Conservation (phyloP, 2,329 filamentous ascomycete genomes). For the Ampelomyces quisqualis region DNA sequence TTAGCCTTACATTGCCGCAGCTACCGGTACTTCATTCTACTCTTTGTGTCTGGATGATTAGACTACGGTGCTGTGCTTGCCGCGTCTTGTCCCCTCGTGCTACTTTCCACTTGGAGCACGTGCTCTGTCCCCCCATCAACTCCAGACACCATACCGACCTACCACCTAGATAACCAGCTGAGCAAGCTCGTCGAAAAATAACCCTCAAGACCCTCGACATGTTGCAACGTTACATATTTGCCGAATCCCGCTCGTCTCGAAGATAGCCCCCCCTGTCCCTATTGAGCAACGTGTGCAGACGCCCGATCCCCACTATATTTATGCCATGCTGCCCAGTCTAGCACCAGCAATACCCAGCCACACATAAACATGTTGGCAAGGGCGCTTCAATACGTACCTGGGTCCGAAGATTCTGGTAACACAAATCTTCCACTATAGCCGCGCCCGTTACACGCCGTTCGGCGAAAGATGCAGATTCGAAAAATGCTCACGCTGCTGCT, state of each 20-base stretch:
- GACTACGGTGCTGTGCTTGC: not conserved
- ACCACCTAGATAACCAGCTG: too few species aligned
- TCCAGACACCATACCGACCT: too few species aligned
- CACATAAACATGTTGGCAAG: constrained; percentile 3
- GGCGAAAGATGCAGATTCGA: constrained; percentile 4
- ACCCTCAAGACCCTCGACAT: not conserved
- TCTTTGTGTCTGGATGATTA: not conserved
- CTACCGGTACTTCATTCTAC: not conserved
- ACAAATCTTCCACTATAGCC: constrained; percentile 23
- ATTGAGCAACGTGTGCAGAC: constrained; percentile 16
- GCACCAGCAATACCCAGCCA: constrained; percentile 23
- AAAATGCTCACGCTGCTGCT: too few species aligned
- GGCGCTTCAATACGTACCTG: constrained; percentile 14
- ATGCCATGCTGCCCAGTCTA: constrained; percentile 43
- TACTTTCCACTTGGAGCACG: too few species aligned
- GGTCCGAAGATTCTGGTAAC: constrained; percentile 28
- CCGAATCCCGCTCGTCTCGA: constrained; percentile 1
- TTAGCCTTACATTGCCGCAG: not conserved
- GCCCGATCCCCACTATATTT: constrained; percentile 15
- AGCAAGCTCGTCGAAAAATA: too few species aligned
- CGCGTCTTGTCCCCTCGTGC: not conserved
- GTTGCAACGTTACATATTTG: not conserved
- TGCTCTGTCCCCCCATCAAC: too few species aligned
- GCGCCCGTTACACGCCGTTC: constrained; percentile 20
- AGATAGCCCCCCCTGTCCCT: constrained; percentile 7